Evolutionary conservation across 768 basidiomycete genomes (phyloP).

Genomic region (Hygrocybe punicea): DNA sequence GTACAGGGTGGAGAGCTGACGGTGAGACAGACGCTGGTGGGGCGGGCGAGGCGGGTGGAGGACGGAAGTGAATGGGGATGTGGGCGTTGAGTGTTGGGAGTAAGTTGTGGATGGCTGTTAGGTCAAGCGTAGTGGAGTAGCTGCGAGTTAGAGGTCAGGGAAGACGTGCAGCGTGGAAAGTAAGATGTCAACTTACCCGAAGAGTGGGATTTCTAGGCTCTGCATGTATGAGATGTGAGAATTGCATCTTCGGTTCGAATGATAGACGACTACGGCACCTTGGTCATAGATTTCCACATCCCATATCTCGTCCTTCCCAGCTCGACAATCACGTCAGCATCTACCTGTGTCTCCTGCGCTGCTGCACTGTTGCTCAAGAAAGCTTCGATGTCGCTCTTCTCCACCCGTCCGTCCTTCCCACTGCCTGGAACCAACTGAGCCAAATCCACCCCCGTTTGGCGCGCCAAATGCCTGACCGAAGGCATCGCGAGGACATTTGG

Average conservation of each 20-base stretch:
- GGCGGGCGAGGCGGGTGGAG: constrained; percentile 19
- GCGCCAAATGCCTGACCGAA: constrained; percentile 74
- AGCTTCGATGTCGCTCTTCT: constrained; percentile 68
- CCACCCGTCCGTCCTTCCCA: constrained; percentile 71
- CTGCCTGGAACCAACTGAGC: constrained; percentile 57
- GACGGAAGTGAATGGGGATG: constrained; percentile 58
- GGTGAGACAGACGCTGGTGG: constrained; percentile 36
- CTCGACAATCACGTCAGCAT: constrained; percentile 57
- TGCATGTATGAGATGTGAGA: constrained; percentile 24
- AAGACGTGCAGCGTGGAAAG: background rate
- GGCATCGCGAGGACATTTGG: constrained; percentile 63
- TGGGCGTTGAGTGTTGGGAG: constrained; percentile 63
- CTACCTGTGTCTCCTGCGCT: constrained; percentile 7
- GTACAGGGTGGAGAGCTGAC: constrained; percentile 38
- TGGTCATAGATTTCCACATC: constrained; percentile 90
- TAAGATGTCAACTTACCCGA: constrained; percentile 51
- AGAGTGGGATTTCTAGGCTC: constrained; percentile 85
- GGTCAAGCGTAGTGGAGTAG: constrained; percentile 72
- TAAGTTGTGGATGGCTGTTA: constrained; percentile 63
- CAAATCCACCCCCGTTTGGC: constrained; percentile 61
- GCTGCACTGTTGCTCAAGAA: constrained; percentile 40
- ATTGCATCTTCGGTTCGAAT: background rate
- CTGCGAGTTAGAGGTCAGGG: constrained; percentile 29
- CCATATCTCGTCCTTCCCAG: constrained; percentile 72
- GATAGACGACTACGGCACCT: constrained; percentile 42